phyloP scores from a whole-genome alignment of 805 yeast genomes.

The Allodekkera sacchari region DNA sequence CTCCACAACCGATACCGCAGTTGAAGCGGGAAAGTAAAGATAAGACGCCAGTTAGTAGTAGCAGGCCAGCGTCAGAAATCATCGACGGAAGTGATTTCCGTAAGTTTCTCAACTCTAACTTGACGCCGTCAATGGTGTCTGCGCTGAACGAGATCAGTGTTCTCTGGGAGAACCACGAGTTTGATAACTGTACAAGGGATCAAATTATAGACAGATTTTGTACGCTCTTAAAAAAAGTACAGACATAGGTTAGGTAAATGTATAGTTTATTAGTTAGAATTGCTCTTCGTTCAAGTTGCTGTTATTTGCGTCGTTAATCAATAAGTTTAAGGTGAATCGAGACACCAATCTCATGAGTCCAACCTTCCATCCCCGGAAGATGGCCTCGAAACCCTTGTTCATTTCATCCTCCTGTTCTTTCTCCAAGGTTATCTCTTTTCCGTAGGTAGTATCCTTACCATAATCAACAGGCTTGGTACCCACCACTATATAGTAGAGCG shows the following conservation, averaged over 20 bases:
- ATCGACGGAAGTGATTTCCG: conserved; percentile 49
- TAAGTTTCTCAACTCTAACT: conserved; percentile 38
- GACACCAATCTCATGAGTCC: conserved; percentile 74
- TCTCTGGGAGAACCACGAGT: conserved; percentile 14
- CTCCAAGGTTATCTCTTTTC: conserved; percentile 18
- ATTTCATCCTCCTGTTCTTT: conserved; percentile 29
- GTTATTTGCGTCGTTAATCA: conserved; percentile 42
- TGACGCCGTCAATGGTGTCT: conserved; percentile 36
- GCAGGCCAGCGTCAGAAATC: conserved; percentile 26
- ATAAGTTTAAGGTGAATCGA: conserved; percentile 67
- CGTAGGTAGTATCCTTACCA: conserved; percentile 12
- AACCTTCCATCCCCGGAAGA: conserved; percentile 89
- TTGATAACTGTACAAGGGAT: conserved; percentile 1
- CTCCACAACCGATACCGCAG: conserved; percentile 19
- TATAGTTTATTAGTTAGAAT: conserved; percentile 13
- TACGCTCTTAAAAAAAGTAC: neutral
- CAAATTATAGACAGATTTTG: neutral
- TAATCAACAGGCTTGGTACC: conserved; percentile 26
- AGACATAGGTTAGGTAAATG: neutral
- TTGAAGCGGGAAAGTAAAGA: conserved; percentile 1
- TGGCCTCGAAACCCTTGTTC: conserved; percentile 35
- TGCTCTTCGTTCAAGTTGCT: conserved; percentile 34
- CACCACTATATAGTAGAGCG: conserved; percentile 39
- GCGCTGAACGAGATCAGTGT: conserved; percentile 29
- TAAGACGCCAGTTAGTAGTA: conserved; percentile 9